Conservation (phyloP, 345 rosid genomes). For the Gossypium sturtianum region DNA sequence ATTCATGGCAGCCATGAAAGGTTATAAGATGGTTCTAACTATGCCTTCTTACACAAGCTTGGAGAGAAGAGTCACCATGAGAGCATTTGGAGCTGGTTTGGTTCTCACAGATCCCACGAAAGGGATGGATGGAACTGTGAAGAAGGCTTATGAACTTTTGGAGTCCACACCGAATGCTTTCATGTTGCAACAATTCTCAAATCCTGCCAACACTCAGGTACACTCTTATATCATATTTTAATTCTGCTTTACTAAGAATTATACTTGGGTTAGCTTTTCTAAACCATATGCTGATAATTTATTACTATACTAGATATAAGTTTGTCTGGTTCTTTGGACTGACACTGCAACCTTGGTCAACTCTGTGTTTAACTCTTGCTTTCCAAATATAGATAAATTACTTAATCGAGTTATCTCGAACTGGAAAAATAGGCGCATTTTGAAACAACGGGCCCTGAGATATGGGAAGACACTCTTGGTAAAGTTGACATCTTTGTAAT, state of each 20-base stretch:
- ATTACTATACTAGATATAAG: neutral
- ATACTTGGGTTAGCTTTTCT: too few species aligned
- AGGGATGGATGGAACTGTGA: slow-evolving; percentile 97
- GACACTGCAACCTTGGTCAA: neutral
- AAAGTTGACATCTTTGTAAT: slow-evolving; percentile 87
- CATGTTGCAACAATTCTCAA: slow-evolving; percentile 86
- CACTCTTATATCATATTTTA: neutral
- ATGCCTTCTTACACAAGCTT: slow-evolving; percentile 98
- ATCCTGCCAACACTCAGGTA: slow-evolving; percentile 88
- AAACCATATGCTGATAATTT: neutral
- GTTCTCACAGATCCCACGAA: slow-evolving; percentile 89
- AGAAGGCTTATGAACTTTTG: slow-evolving; percentile 75
- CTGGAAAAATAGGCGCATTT: slow-evolving; percentile 55
- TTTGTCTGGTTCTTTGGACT: neutral
- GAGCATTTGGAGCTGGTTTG: slow-evolving; percentile 91
- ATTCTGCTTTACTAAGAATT: neutral
- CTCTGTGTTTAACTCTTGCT: too few species aligned
- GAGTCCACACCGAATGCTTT: slow-evolving; percentile 72
- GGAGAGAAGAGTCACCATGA: slow-evolving; percentile 95
- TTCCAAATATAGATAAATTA: neutral
- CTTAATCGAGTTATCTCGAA: neutral
- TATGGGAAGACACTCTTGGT: slow-evolving; percentile 94
- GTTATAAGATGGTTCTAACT: slow-evolving; percentile 80
- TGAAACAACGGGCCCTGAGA: slow-evolving; percentile 96
- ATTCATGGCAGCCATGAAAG: slow-evolving; percentile 86